Percentiles rank a stretch among this genome's conserved stretches.
These are phyloP conservation scores for Sutorius australiensis DNA, from an alignment of 768 basidiomycete species.

Conservation along the genomic window DNA sequence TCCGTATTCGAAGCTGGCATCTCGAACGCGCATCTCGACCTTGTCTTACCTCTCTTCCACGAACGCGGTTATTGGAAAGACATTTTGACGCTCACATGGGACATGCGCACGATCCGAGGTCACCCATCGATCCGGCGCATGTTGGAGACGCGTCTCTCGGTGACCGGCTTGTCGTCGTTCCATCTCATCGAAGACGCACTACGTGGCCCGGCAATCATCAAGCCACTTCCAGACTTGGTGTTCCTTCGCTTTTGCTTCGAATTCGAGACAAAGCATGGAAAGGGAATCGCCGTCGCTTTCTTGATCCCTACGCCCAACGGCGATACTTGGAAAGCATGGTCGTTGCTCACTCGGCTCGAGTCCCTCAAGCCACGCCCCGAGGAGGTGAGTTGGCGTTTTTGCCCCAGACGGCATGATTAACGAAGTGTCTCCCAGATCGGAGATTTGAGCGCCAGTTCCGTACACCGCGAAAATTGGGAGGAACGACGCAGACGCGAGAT, in stretches of 20 bases:
- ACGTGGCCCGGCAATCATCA: constrained; percentile 32
- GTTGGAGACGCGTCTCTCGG: constrained; percentile 35
- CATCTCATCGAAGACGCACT: constrained; percentile 23
- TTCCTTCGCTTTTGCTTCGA: constrained; percentile 58
- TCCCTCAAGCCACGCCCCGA: constrained; percentile 52
- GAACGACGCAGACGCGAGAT: constrained; percentile 38
- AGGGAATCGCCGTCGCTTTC: constrained; percentile 50
- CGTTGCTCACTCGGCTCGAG: constrained; percentile 56
- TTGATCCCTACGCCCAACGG: constrained; percentile 38
- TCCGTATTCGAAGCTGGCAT: constrained; percentile 10
- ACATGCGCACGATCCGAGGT: constrained; percentile 48
- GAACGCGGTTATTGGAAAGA: constrained; percentile 46
- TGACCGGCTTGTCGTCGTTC: constrained; percentile 15
- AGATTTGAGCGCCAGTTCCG: constrained; percentile 35
- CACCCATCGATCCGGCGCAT: constrained; percentile 33
- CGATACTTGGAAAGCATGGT: constrained; percentile 55
- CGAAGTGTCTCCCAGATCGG: constrained; percentile 26
- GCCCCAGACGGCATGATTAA: not conserved
- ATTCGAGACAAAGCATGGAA: constrained; percentile 48
- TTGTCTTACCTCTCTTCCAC: constrained; percentile 16
- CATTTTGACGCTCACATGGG: constrained; percentile 49
- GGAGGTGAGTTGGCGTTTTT: too few relatives aligned
- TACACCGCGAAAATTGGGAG: constrained; percentile 51
- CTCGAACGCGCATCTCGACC: not conserved
- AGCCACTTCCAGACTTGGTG: constrained; percentile 47